Base-by-base conservation (phyloP, 2,329 filamentous ascomycete species). In the Arthrobotrys megalospora region DNA sequence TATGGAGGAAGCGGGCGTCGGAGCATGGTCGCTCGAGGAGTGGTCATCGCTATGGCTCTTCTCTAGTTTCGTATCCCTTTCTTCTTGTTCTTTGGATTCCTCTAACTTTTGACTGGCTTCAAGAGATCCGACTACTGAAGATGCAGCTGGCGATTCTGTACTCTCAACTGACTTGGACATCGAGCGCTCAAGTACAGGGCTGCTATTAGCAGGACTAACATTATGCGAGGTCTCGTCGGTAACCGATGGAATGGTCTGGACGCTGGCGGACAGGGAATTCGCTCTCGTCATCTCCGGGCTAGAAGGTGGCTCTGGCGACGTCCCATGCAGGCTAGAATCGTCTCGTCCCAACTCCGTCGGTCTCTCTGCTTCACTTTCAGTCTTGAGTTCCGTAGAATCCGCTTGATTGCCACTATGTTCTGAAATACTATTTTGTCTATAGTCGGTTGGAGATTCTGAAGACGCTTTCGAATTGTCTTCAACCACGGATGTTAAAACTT, bases 401-500 rank as follows among this genome's bases (percentile, higher is more conserved):
- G 67, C 67, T 19, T 70, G 67, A 45, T 71, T 72, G 3, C 60
- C 68, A 21, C n/a, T 50, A 14, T 28, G 50, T 48, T 78, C 75
- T 1, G 75, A 78, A 28, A 72, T 62, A 43, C 75, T 78, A 64
- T 78, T 72, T 19, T 78, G 75, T 5, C 67, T 62, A 11, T 67
- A 78, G 10, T 78, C 75, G 21, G 19, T 21, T 2, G 63, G 32
- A 24, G 67, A 55, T 16, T 24, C 48, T 5, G 60, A 34, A 4
- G 69, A 80, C 43, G 83, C 85, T 3, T 87, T 86, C 16, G 55
- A 43, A 80, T 92, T 88, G 81, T 91, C 89, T 81, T 92, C 88
- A 12, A 91, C 88, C 2, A 91, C 90, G 7, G 90, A 90, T 6
- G 88, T 87, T 32, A 92, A 83, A 80, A 91, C 89, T 82, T 91